Base-by-base conservation (phyloP, 768 basidiomycete genomes). In the Tubosaeta sp. region DNA sequence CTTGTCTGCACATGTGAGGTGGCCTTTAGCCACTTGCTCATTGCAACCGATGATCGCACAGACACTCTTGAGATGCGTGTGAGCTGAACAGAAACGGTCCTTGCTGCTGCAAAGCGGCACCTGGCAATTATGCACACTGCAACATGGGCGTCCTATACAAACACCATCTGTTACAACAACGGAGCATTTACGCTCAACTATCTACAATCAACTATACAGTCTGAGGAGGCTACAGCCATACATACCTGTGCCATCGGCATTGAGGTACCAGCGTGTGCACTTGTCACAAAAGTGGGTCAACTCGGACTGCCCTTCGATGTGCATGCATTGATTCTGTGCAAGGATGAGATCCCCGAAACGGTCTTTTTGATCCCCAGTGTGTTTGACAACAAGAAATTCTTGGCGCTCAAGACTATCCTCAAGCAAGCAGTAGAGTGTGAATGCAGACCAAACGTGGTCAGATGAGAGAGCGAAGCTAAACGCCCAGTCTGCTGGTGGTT, bases 141-240 rank as follows among this genome's bases (percentile, higher is more conserved):
- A 57, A 24, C 53, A 57, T 0, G 49, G 49, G 22, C 48, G 55
- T 0, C 52, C 34, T 6, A 55, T 51, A 10, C 46, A 48, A 0
- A 57, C 1, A 1, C 53, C 34, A n/a, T 54, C 53, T 0, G 39
- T 50, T 0, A 56, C 22, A 0, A 56, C 35, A 3, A 44, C 56
- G 0, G 30, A 46, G 6, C 24, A 49, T 43, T 21, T 44, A 0
- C 3, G 7, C 11, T 48, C 2, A 32, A 32, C 13, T 14, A n/a
- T n/a, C n/a, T 32, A 11, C 10, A n/a, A n/a, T 35, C 35, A 16
- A 35, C 14, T 35, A n/a, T n/a, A n/a, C n/a, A n/a, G n/a, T n/a
- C n/a, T n/a, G n/a, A n/a, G n/a, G n/a, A n/a, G n/a, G n/a, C n/a
- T n/a, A n/a, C n/a, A n/a, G n/a, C n/a, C n/a, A n/a, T n/a, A n/a